Conservation (phyloP, 2,329 filamentous ascomycete species). For the Fusarium sp. region DNA sequence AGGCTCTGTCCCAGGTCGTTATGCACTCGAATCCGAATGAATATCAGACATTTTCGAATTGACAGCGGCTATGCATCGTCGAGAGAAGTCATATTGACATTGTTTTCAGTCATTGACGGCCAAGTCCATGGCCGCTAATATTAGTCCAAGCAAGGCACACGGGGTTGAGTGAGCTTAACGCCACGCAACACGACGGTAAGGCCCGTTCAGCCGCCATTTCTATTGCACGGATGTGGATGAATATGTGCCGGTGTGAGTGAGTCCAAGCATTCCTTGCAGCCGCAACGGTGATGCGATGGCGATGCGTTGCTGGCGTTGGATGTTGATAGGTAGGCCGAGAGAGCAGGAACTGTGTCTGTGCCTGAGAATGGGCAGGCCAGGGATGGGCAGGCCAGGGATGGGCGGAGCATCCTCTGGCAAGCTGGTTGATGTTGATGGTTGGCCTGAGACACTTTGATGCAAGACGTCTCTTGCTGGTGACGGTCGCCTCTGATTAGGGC, state of each 20-base stretch:
- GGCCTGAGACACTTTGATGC: slow-evolving; percentile 11
- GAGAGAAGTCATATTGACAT: not conserved
- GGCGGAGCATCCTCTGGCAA: not conserved
- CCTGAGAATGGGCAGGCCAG: not conserved
- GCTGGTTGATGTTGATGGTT: not conserved
- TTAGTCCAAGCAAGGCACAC: slow-evolving; percentile 22
- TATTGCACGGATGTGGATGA: not conserved
- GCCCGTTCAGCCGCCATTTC: slow-evolving; percentile 17
- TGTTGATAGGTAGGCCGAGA: not conserved
- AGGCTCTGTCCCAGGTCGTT: not conserved
- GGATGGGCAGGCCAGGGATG: not conserved
- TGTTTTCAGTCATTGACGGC: not conserved
- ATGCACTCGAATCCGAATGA: not conserved
- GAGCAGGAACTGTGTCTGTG: slow-evolving; percentile 11
- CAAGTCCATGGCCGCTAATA: not conserved
- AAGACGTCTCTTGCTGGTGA: not conserved
- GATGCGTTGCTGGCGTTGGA: not conserved
- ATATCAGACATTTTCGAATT: not conserved
- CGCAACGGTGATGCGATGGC: not conserved
- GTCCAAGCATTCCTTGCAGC: slow-evolving; percentile 8
- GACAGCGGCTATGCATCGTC: not conserved
- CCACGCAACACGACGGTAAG: slow-evolving; percentile 14
- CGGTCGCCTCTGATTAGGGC: not conserved
- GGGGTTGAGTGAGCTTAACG: not conserved
- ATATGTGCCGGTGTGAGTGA: not conserved